Conservation (phyloP, 768 basidiomycete genomes). For the Mycena epipterygia region DNA sequence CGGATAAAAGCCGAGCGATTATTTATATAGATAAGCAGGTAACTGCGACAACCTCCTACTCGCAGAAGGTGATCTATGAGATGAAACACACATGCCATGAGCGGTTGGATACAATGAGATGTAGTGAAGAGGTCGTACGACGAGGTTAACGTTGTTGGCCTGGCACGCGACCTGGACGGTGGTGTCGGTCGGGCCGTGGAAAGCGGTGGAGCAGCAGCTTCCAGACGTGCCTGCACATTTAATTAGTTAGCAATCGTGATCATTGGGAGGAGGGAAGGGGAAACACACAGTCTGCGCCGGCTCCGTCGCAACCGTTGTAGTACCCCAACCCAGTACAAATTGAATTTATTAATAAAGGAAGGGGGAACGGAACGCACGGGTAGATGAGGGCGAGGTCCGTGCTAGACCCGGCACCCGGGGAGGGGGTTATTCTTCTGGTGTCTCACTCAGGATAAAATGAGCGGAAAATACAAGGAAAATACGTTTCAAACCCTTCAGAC, state of each 20-base stretch:
- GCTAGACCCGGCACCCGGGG: constrained; percentile 50
- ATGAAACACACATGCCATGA: not conserved
- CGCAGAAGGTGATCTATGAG: not conserved
- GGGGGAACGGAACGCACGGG: constrained; percentile 42
- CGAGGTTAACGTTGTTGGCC: constrained; percentile 24
- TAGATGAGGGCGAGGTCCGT: constrained; percentile 50
- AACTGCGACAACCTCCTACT: no score
- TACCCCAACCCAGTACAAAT: constrained; percentile 50
- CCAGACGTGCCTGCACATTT: constrained; percentile 8
- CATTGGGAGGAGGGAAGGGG: not conserved
- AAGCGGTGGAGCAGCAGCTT: constrained; percentile 24
- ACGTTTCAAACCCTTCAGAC: no score
- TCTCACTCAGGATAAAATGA: no score
- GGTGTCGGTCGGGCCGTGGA: constrained; percentile 19
- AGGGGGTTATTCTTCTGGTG: no score
- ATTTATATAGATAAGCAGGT: no score
- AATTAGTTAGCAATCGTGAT: not conserved
- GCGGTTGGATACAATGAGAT: not conserved
- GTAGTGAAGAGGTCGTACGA: not conserved
- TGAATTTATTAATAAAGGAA: not conserved
- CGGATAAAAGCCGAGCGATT: no score
- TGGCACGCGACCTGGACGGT: constrained; percentile 26
- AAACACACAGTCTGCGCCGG: constrained; percentile 42
- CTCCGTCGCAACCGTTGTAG: constrained; percentile 43
- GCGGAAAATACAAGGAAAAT: no score